A percentile compares a stretch with the other conserved stretches of the same genome.
phyloP scores from a whole-genome alignment of 495 filamentous ascomycete species.

The Parathielavia hyrcaniae region DNA sequence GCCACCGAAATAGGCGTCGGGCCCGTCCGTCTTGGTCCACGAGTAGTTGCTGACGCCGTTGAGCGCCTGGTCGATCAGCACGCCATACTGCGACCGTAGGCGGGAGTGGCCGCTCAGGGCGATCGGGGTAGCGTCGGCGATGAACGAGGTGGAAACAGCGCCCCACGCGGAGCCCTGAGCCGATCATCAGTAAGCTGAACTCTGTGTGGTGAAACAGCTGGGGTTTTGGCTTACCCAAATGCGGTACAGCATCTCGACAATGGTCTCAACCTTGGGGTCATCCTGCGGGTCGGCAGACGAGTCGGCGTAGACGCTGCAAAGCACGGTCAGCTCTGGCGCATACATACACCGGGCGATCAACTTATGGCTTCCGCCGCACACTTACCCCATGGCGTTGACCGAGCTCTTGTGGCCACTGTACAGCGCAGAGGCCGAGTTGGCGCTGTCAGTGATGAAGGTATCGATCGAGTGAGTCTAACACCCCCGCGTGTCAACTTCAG shows the following conservation, averaged over 20 bases:
- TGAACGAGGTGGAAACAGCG: slow-evolving; percentile 59
- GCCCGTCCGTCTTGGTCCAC: slow-evolving; percentile 60
- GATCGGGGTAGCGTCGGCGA: slow-evolving; percentile 68
- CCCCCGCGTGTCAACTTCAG: neutral
- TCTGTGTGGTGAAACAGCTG: slow-evolving; percentile 7
- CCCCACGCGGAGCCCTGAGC: slow-evolving; percentile 42
- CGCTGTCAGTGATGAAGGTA: slow-evolving; percentile 69
- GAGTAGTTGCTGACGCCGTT: slow-evolving; percentile 57
- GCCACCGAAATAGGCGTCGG: slow-evolving; percentile 67
- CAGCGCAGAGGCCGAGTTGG: slow-evolving; percentile 67
- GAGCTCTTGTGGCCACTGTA: slow-evolving; percentile 71
- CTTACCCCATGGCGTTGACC: slow-evolving; percentile 60
- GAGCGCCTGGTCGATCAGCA: slow-evolving; percentile 56
- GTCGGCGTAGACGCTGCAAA: slow-evolving; percentile 57
- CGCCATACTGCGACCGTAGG: slow-evolving; percentile 53
- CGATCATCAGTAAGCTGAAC: slow-evolving; percentile 6
- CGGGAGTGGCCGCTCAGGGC: slow-evolving; percentile 61
- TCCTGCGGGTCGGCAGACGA: slow-evolving; percentile 59
- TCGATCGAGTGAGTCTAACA: slow-evolving; percentile 60
- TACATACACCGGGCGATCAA: too few relatives aligned
- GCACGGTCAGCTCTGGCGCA: neutral
- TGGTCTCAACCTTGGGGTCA: slow-evolving; percentile 73
- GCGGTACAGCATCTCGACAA: slow-evolving; percentile 62
- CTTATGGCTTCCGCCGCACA: neutral
- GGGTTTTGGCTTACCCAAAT: slow-evolving; percentile 41